phyloP scores from a whole-genome alignment of 2,329 filamentous ascomycete genomes.

The Metarhizium humberi region DNA sequence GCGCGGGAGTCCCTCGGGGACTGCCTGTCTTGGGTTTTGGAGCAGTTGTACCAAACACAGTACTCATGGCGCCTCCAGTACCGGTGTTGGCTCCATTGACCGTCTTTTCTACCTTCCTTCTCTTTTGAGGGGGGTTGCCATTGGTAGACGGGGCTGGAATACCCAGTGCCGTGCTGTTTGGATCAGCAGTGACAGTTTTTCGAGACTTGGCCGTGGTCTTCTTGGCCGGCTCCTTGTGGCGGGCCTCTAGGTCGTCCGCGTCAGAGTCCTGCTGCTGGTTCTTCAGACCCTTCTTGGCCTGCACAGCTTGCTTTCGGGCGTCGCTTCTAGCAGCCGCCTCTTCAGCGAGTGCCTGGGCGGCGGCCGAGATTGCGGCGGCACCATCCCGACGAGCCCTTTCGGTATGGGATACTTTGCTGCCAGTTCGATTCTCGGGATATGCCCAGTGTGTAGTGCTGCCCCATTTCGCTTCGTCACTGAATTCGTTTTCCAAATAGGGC shows the following conservation, averaged over 20 bases:
- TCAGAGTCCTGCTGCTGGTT: slow-evolving; percentile 67
- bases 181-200: slow-evolving; percentile 50
- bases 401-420: slow-evolving; percentile 50
- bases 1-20: slow-evolving; percentile 58
- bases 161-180: slow-evolving; percentile 49
- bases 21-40: slow-evolving; percentile 53
- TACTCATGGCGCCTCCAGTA: slow-evolving; percentile 46
- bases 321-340: slow-evolving; percentile 81
- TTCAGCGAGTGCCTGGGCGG: slow-evolving; percentile 67
- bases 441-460: slow-evolving; percentile 93
- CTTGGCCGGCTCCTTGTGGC: slow-evolving; percentile 46
- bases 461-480: slow-evolving; percentile 89
- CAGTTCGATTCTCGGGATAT: slow-evolving; percentile 74
- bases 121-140: slow-evolving; percentile 55
- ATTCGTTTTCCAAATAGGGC: slow-evolving; percentile 77
- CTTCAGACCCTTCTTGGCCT: slow-evolving; percentile 65
- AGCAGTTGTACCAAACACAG: slow-evolving; percentile 38
- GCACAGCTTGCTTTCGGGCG: slow-evolving; percentile 70
- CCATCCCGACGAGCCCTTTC: slow-evolving; percentile 73
- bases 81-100: slow-evolving; percentile 26
- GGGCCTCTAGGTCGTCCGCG: slow-evolving; percentile 57
- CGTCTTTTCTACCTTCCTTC: slow-evolving; percentile 71
- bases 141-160: slow-evolving; percentile 49
- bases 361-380: slow-evolving; percentile 67
- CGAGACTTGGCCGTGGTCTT: slow-evolving; percentile 53